A percentile compares a stretch with the other conserved stretches of the same genome.
Evolutionary conservation across 257 asterid genomes (phyloP).

Genomic region (Gentiana macrophylla): DNA sequence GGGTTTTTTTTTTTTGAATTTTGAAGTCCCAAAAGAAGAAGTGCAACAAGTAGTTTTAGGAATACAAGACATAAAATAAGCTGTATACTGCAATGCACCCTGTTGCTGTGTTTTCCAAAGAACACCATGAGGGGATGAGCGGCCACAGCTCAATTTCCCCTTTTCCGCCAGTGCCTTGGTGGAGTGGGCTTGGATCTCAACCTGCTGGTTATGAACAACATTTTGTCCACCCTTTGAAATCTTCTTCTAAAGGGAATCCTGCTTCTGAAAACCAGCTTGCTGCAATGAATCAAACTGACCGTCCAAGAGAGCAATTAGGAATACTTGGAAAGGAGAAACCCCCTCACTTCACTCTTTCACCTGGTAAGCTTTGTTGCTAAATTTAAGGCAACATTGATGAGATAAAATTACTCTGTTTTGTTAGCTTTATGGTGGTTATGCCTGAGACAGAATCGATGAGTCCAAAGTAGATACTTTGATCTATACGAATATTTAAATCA

Average conservation of each 20-base stretch:
- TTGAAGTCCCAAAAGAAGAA: conserved; percentile 3
- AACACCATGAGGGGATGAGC: conserved; percentile 28
- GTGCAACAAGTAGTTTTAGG: conserved; percentile 13
- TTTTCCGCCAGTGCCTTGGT: conserved; percentile 31
- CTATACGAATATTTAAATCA: no score
- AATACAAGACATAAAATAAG: conserved; percentile 4
- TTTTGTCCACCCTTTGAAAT: conserved; percentile 31
- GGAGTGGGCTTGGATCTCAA: conserved; percentile 40
- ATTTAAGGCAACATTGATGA: not conserved
- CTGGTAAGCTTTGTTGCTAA: conserved; percentile 20
- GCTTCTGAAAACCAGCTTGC: conserved; percentile 8
- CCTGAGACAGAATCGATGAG: no score
- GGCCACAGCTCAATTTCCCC: conserved; percentile 17
- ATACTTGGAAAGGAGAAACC: conserved; percentile 18
- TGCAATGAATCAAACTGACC: conserved; percentile 8
- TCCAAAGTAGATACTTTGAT: no score
- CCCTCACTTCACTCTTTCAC: conserved; percentile 22
- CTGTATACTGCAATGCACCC: conserved; percentile 31
- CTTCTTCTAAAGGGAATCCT: conserved; percentile 22
- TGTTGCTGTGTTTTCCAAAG: conserved; percentile 26
- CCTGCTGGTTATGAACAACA: conserved; percentile 21
- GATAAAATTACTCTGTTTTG: no score
- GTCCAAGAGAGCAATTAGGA: conserved; percentile 4
- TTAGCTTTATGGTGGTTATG: no score
- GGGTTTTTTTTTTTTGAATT: conserved; percentile 6